Evolutionary conservation across 106 monocot genomes (phyloP), one percentile per base, ranked within the genome.

Genomic region (Triglochin maritima): DNA sequence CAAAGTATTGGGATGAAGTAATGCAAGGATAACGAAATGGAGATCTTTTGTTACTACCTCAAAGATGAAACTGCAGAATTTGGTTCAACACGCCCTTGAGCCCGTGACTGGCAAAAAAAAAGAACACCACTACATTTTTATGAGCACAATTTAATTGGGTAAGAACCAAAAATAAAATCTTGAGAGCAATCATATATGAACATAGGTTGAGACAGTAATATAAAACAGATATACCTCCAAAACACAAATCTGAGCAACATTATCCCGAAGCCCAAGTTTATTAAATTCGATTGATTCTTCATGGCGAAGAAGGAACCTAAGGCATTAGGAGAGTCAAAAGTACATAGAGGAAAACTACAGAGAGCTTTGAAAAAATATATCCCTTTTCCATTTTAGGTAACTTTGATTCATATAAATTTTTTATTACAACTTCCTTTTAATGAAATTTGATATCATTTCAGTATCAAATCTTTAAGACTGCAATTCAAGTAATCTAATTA

Each of bases 161-260:
- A 29, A 29, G 29, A 29, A 29, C 29, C 29, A 29, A 29, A 29
- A 29, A 29, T 29, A 29, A 29, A 29, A 29, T 0, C 29, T 29
- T 29, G 0, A 29, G 29, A 29, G 29, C 29, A 29, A 29, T 29
- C 29, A 29, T 29, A 29, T 0, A 29, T 29, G 52, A 50, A 63
- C 6, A 10, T 5, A 7, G 2, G 43, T 7, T 52, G 10, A 44
- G 6, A 9, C 60, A 7, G 42, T 9, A 46, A 17, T 13, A 57
- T 54, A 3, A 71, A 44, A 12, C 46, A 10, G 16, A 9, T 42
- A 44, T 75, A 92, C 90, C 84, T 98, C 88, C 66, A 98, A 79
- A 62, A 98, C 88, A 80, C 91, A 92, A 74, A 98, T 88, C 74
- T 98, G 96, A 14, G 96, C 91, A 73, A 98, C 91, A 82, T 98